phyloP scores from a whole-genome alignment of 139 green algal genomes.

The Zygnema cylindricum region DNA sequence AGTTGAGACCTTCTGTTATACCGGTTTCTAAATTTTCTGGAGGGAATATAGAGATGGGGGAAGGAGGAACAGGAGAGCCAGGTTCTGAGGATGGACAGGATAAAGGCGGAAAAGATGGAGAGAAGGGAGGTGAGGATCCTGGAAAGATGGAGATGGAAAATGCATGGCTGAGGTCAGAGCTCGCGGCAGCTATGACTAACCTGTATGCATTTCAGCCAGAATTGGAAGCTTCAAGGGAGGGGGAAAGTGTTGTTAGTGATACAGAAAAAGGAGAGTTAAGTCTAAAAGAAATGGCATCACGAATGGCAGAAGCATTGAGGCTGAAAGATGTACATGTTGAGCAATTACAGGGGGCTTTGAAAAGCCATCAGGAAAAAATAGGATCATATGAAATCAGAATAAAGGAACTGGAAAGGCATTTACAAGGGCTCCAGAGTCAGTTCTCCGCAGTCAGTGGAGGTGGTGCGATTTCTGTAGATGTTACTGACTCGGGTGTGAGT shows the following conservation, averaged over 20 bases:
- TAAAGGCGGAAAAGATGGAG: background rate
- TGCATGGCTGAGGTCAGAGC: conserved; percentile 39
- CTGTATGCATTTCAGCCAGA: conserved; percentile 27
- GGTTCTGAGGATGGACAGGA: conserved; percentile 12
- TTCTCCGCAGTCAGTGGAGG: background rate
- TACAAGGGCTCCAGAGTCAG: background rate
- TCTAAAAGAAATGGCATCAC: background rate
- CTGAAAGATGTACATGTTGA: conserved; percentile 33
- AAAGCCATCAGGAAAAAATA: background rate
- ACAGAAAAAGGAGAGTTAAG: background rate
- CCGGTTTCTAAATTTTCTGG: no score
- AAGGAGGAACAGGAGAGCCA: conserved; percentile 10
- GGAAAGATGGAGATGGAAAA: conserved; percentile 57
- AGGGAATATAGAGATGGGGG: background rate
- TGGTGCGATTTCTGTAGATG: background rate
- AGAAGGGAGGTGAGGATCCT: conserved; percentile 13
- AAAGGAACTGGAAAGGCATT: conserved; percentile 33
- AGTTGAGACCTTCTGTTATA: background rate
- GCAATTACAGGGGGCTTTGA: conserved; percentile 24
- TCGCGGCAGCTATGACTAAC: conserved; percentile 42
- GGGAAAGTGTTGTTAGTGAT: background rate
- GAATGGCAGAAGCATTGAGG: conserved; percentile 39
- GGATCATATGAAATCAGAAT: conserved; percentile 29
- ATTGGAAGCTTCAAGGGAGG: background rate
- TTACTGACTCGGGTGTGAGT: background rate